A percentile compares a stretch with the other conserved stretches of the same genome.
phyloP scores from a whole-genome alignment of 2,329 filamentous ascomycete species.

The Myriosclerotinia curreyana region DNA sequence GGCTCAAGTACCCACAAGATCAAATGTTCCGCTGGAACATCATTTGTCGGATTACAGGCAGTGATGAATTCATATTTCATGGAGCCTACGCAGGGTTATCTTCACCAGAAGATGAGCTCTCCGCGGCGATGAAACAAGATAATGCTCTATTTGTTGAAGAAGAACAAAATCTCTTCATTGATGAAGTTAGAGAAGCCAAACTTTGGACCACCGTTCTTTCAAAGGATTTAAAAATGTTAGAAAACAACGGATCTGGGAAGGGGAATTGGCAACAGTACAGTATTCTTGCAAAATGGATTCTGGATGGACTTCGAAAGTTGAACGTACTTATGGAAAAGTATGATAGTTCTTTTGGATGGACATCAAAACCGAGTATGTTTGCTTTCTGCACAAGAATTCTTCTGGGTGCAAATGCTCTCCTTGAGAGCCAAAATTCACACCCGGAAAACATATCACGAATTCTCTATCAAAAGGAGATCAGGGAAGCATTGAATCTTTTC shows the following conservation, averaged over 20 bases:
- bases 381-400: constrained; percentile 51
- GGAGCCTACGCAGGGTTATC: constrained; percentile 27
- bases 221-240: constrained; percentile 23
- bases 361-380: constrained; percentile 66
- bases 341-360: constrained; percentile 72
- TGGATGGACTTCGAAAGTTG: constrained; percentile 23
- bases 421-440: background rate
- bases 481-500: constrained; percentile 8
- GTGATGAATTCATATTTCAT: constrained; percentile 10
- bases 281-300: constrained; percentile 48
- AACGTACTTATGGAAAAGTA: constrained; percentile 37
- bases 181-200: constrained; percentile 70
- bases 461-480: background rate
- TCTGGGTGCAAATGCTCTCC: constrained; percentile 34
- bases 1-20: constrained; percentile 16
- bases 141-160: constrained; percentile 79
- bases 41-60: constrained; percentile 31
- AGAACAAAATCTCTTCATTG: constrained; percentile 91
- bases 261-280: constrained; percentile 13
- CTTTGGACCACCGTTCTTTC: constrained; percentile 57
- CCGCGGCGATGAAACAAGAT: constrained; percentile 51
- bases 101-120: constrained; percentile 44
- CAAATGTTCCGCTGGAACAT: constrained; percentile 22
- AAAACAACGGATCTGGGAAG: background rate
- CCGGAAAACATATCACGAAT: background rate